Evolutionary conservation across 306 rosid species (phyloP).

Genomic region (Cicer chorassanicum): DNA sequence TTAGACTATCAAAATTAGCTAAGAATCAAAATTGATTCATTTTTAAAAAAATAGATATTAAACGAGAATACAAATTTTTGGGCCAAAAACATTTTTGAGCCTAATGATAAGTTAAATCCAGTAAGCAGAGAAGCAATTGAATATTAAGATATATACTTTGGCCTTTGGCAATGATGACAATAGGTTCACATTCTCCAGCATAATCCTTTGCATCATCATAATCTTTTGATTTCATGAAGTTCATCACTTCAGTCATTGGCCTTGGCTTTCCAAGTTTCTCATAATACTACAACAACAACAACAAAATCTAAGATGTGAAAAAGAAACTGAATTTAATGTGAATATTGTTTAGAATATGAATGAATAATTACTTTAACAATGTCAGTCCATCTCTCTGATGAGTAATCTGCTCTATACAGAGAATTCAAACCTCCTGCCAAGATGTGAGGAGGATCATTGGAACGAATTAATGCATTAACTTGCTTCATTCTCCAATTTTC

Average conservation of each 20-base stretch:
- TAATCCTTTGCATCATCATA: conserved; percentile 77
- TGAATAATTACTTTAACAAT: conserved; percentile 62
- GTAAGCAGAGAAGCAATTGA: conserved; percentile 9
- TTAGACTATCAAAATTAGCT: too few species aligned
- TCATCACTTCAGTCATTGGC: conserved; percentile 82
- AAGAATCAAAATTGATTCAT: too few species aligned
- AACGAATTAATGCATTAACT: conserved; percentile 65
- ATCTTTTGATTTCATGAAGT: conserved; percentile 68
- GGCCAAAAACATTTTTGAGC: too few species aligned
- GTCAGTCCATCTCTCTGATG: conserved; percentile 76
- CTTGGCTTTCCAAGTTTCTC: conserved; percentile 86
- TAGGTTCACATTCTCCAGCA: conserved; percentile 82
- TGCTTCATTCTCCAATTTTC: conserved; percentile 96
- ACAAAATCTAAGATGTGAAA: not conserved
- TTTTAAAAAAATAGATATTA: too few species aligned
- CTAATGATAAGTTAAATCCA: not conserved
- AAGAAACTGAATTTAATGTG: not conserved
- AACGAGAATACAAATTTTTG: too few species aligned
- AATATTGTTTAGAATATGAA: not conserved
- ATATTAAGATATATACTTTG: conserved; percentile 58
- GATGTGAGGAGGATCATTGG: conserved; percentile 74
- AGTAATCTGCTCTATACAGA: conserved; percentile 67
- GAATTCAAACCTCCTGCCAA: conserved; percentile 87
- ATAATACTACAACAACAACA: conserved; percentile 57
- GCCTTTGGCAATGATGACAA: conserved; percentile 89